Evolutionary conservation across 768 basidiomycete genomes (phyloP).

Genomic region (Mycena haematopus): DNA sequence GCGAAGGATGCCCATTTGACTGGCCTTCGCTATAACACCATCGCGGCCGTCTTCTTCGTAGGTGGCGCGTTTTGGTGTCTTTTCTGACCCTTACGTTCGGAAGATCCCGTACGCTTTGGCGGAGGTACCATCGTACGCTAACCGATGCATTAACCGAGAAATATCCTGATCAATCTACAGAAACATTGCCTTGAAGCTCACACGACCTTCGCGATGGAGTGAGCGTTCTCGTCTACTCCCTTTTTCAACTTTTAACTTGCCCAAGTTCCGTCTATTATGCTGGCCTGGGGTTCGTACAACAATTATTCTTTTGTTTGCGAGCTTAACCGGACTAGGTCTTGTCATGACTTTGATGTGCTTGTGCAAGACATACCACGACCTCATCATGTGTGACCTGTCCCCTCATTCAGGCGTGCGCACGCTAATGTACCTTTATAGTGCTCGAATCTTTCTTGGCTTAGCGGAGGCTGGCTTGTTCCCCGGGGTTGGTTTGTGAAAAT

Average conservation of each 20-base stretch:
- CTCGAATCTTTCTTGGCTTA: slow-evolving; percentile 48
- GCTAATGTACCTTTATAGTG: slow-evolving; percentile 31
- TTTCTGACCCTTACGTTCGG: not conserved
- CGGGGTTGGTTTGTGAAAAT: slow-evolving; percentile 34
- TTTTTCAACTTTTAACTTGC: not conserved
- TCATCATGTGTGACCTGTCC: slow-evolving; percentile 30
- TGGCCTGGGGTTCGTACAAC: slow-evolving; percentile 33
- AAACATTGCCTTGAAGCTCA: slow-evolving; percentile 35
- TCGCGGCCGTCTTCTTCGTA: slow-evolving; percentile 38
- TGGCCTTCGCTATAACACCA: slow-evolving; percentile 37
- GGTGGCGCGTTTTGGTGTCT: not conserved
- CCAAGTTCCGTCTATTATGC: slow-evolving; percentile 36
- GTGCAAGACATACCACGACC: slow-evolving; percentile 31
- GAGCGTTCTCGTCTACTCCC: not conserved
- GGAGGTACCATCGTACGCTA: slow-evolving; percentile 38
- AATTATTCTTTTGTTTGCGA: not conserved
- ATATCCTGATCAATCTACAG: slow-evolving; percentile 17
- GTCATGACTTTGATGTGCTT: slow-evolving; percentile 40
- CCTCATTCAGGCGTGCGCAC: not conserved
- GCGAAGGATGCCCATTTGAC: slow-evolving; percentile 33
- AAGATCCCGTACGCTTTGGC: slow-evolving; percentile 38
- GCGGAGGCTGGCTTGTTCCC: slow-evolving; percentile 48
- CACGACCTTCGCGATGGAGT: slow-evolving; percentile 38
- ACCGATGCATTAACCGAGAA: not conserved
- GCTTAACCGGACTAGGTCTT: slow-evolving; percentile 23